These are phyloP conservation scores for Trichoderma polysporum DNA, from an alignment of 2,329 filamentous ascomycete species.

Conservation along the genomic window DNA sequence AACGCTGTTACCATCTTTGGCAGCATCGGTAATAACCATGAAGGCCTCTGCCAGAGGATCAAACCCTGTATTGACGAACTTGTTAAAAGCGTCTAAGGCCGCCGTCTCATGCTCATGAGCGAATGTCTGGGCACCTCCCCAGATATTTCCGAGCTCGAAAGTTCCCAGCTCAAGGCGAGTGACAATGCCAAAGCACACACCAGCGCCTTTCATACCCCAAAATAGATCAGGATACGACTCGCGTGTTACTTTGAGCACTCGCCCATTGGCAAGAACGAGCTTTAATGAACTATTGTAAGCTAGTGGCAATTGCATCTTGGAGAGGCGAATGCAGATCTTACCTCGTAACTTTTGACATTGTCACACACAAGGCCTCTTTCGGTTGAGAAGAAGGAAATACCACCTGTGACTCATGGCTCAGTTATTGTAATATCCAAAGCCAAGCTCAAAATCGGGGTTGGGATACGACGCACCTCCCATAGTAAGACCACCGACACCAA, in stretches of 20 bases:
- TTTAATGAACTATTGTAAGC: not conserved
- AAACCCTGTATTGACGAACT: not conserved
- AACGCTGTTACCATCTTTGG: not conserved
- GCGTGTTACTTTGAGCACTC: not conserved
- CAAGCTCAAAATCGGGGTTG: not conserved
- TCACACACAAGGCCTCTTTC: constrained; percentile 2
- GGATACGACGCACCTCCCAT: not conserved
- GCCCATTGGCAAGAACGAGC: not conserved
- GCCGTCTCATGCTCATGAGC: not conserved
- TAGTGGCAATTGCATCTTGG: not conserved
- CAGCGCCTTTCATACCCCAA: not conserved
- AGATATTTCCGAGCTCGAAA: not conserved
- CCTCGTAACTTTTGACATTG: constrained; percentile 3
- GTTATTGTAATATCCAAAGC: not conserved
- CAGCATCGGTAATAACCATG: not conserved
- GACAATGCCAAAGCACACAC: not conserved
- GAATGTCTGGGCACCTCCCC: not conserved
- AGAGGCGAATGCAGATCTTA: not conserved
- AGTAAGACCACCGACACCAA: not conserved
- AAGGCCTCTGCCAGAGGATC: not conserved
- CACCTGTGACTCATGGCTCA: not conserved
- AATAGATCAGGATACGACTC: not conserved
- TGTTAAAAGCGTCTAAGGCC: not conserved
- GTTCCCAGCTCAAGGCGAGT: not conserved
- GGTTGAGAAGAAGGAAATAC: not conserved